phyloP scores from a whole-genome alignment of 2,329 filamentous ascomycete species.

The Mycosphaerella sp. region DNA sequence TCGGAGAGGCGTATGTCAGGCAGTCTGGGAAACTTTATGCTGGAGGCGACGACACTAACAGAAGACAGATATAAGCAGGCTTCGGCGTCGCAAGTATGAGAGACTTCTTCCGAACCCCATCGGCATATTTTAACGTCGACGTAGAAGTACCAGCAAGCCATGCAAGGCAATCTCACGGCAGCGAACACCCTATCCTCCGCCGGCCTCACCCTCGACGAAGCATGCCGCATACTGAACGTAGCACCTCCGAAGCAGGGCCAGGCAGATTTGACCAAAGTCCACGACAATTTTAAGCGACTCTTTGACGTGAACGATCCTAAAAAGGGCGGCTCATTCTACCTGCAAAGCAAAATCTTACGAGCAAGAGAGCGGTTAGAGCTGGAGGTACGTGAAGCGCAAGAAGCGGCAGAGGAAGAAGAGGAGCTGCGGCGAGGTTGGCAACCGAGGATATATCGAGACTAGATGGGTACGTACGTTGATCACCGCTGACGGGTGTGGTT shows the following conservation, averaged over 20 bases:
- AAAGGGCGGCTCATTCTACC: conserved; percentile 95
- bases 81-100: conserved; percentile 56
- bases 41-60: conserved; percentile 5
- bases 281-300: conserved; percentile 83
- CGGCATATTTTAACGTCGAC: conserved; percentile 42
- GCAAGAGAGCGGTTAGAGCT: conserved; percentile 88
- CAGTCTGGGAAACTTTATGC: not conserved
- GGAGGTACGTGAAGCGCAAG: conserved; percentile 67
- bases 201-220: conserved; percentile 89
- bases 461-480: conserved; percentile 31
- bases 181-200: conserved; percentile 56
- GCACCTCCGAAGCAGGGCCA: conserved; percentile 75
- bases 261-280: conserved; percentile 70
- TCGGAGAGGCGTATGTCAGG: conserved; percentile 63
- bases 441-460: conserved; percentile 89
- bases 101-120: not conserved
- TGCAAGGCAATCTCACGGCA: conserved; percentile 21
- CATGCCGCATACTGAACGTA: conserved; percentile 94
- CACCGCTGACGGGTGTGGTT: conserved; percentile 22
- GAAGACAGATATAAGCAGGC: conserved; percentile 70
- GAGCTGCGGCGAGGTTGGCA: conserved; percentile 84
- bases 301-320: conserved; percentile 93
- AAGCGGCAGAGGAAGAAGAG: conserved; percentile 66
- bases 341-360: conserved; percentile 92
- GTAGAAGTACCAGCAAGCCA: conserved; percentile 33